A percentile compares a stretch with the other conserved stretches of the same genome.
These are phyloP conservation scores for Amaranthus cruentus DNA, from an alignment of 148 eudicot genomes.

Conservation along the genomic window DNA sequence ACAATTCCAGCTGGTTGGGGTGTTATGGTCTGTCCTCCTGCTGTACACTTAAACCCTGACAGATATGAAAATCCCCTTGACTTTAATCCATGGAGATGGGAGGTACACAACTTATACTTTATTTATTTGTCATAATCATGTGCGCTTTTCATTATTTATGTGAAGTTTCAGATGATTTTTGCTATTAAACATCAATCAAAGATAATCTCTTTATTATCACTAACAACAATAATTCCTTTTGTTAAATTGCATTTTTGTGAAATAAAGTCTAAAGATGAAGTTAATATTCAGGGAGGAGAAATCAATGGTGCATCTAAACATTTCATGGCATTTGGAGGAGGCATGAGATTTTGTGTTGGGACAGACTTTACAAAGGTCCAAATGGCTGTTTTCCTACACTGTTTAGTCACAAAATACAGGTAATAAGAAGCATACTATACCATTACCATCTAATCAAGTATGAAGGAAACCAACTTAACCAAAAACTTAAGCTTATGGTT, in stretches of 20 bases:
- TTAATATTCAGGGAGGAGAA: constrained; percentile 43
- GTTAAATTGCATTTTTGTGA: not conserved
- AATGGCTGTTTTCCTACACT: constrained; percentile 71
- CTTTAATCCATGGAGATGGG: constrained; percentile 92
- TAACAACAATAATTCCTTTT: not conserved
- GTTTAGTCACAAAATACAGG: constrained; percentile 77
- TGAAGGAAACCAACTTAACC: too few species aligned
- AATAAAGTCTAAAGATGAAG: not conserved
- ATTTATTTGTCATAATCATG: not conserved
- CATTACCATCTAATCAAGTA: not conserved
- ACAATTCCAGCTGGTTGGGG: constrained; percentile 98
- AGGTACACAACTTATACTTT: constrained; percentile 35
- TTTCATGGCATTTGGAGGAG: constrained; percentile 93
- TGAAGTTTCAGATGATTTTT: too few species aligned
- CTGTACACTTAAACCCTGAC: constrained; percentile 75
- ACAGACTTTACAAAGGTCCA: constrained; percentile 76
- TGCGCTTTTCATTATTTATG: too few species aligned
- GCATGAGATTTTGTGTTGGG: constrained; percentile 84
- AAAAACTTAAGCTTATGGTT: too few species aligned
- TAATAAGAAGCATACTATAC: constrained; percentile 20
- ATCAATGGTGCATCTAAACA: constrained; percentile 54
- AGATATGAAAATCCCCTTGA: constrained; percentile 66
- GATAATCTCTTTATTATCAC: not conserved
- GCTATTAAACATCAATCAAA: too few species aligned
- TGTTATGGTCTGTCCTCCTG: constrained; percentile 91